Evolutionary conservation across 75 land plant species (phyloP).

Genomic region (Gnetum montanum): DNA sequence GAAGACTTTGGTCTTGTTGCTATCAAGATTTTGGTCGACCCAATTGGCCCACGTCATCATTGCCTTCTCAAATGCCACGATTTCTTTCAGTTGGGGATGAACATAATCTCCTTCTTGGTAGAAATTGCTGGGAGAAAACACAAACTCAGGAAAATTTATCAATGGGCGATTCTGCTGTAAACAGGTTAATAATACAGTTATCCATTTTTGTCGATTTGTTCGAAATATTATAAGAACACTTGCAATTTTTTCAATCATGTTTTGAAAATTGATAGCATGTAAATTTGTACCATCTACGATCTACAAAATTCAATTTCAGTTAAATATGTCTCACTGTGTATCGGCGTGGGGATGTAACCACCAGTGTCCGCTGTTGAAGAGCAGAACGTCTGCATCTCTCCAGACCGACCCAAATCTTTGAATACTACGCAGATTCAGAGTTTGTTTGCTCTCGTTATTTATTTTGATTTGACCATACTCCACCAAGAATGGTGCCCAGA

Average conservation of each 20-base stretch:
- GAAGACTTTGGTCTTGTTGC: slow-evolving; percentile 51
- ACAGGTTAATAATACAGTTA: too few species aligned
- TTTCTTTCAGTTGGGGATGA: slow-evolving; percentile 36
- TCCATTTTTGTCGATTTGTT: too few species aligned
- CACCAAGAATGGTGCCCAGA: slow-evolving; percentile 48
- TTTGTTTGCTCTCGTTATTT: neutral
- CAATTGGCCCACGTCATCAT: slow-evolving; percentile 63
- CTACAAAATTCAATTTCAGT: too few species aligned
- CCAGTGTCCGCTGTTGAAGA: slow-evolving; percentile 63
- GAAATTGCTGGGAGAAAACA: slow-evolving; percentile 37
- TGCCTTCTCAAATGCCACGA: slow-evolving; percentile 43
- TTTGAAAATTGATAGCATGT: too few species aligned
- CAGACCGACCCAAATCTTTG: slow-evolving; percentile 12
- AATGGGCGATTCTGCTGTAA: slow-evolving; percentile 35
- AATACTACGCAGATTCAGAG: slow-evolving; percentile 27
- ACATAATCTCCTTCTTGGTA: slow-evolving; percentile 32
- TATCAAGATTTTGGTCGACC: slow-evolving; percentile 51
- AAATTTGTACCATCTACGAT: too few species aligned
- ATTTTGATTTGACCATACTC: slow-evolving; percentile 5
- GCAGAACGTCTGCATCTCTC: slow-evolving; percentile 47
- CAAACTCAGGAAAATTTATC: neutral
- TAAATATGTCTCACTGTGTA: slow-evolving; percentile 35
- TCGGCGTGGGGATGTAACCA: slow-evolving; percentile 35
- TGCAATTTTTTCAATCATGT: too few species aligned
- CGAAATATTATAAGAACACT: too few species aligned